Evolutionary conservation across 257 asterid genomes (phyloP), one percentile per base, ranked within the genome.

Genomic region (Scutellaria baicalensis): DNA sequence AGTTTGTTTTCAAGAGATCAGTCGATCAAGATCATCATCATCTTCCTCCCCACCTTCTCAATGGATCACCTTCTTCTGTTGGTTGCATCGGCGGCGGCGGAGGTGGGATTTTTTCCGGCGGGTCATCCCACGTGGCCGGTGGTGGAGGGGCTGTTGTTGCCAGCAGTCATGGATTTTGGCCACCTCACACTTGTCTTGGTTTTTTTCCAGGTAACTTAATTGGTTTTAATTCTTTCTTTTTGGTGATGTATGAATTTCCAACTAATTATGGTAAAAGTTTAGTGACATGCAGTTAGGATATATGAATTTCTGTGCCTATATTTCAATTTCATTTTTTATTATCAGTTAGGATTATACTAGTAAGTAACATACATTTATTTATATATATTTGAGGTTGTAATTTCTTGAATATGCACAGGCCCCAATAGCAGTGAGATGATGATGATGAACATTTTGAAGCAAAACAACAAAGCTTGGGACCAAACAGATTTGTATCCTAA

Each of bases 401-500:
- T 1, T 61, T 20, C 14, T 56, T 42, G 12, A 5, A 11, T n/a
- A 17, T 55, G 9, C 63, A 60, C 84, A 91, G 97, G 92, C 18
- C 79, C 77, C 11, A 81, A 77, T 56, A 69, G 73, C 44, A 78
- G 75, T 78, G 87, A 88, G 71, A 75, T 85, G 86, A 84, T 82
- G 85, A 77, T 85, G 86, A 84, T 82, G 85, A 78, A 51, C 70
- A 81, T 82, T 62, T 73, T 80, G 45, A 81, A 73, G 70, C 74
- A 27, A 27, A 27, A 72, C 72, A 81, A 68, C 59, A 82, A 74
- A 55, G 61, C 51, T 52, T 83, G 88, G 91, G 80, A 72, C 20
- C 70, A 80, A 63, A 52, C 64, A 33, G 71, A 50, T 17, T 51
- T 79, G 27, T 55, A 76, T 60, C 57, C 23, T 44, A 59, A 73